phyloP scores from a whole-genome alignment of 176 grass and related monocot genomes.

The Chloris gayana region DNA sequence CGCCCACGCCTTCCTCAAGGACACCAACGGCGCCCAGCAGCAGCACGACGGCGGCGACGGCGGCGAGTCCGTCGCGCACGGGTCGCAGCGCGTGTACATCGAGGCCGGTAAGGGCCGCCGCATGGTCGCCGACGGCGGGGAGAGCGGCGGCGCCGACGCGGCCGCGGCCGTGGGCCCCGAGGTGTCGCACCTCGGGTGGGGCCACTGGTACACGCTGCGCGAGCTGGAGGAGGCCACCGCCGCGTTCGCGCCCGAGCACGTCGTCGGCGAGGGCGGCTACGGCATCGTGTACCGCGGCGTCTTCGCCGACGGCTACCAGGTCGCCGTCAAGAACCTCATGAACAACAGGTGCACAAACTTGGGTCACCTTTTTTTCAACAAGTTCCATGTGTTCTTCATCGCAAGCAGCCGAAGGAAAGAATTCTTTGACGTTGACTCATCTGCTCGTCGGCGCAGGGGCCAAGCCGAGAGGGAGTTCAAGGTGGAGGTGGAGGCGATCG shows the following conservation, averaged over 20 bases:
- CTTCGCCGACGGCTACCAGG: slow-evolving; percentile 58
- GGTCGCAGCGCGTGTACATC: slow-evolving; percentile 78
- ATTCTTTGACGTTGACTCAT: not conserved
- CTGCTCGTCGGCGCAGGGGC: slow-evolving; percentile 43
- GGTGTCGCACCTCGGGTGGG: slow-evolving; percentile 91
- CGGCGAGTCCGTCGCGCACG: slow-evolving; percentile 42
- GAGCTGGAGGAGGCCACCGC: slow-evolving; percentile 84
- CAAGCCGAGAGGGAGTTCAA: slow-evolving; percentile 90
- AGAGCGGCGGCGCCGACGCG: slow-evolving; percentile 29
- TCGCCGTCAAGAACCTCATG: slow-evolving; percentile 94
- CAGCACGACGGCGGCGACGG: not conserved
- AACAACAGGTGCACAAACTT: slow-evolving; percentile 65
- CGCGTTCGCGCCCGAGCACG: slow-evolving; percentile 70
- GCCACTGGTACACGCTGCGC: slow-evolving; percentile 97
- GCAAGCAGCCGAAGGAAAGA: not conserved
- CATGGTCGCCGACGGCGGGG: slow-evolving; percentile 61
- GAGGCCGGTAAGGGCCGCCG: slow-evolving; percentile 74
- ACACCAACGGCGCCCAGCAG: slow-evolving; percentile 4
- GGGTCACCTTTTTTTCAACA: not conserved
- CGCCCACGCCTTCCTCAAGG: slow-evolving; percentile 52
- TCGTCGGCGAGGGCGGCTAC: slow-evolving; percentile 97
- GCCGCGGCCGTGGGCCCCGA: slow-evolving; percentile 51
- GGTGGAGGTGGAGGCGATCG: slow-evolving; percentile 95
- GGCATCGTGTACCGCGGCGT: slow-evolving; percentile 88
- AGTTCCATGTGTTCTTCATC: not conserved